Percentiles rank a stretch among this genome's conserved stretches.
These are phyloP conservation scores for Psilocybe azurescens DNA, from an alignment of 768 basidiomycete genomes.

Conservation along the genomic window DNA sequence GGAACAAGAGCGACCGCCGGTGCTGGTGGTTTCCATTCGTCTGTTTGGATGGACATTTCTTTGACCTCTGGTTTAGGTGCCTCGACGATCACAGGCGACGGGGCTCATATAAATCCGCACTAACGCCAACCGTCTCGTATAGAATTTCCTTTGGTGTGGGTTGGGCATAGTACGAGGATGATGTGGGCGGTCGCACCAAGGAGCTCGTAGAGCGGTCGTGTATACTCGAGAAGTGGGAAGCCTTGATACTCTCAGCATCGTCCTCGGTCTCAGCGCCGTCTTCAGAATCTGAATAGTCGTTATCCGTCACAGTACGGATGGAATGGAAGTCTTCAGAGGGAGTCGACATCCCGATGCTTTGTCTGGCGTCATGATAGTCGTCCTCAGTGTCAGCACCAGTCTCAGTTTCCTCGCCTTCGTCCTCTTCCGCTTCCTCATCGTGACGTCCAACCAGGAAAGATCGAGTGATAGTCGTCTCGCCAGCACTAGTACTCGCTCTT, in stretches of 20 bases:
- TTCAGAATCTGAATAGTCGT: conserved; percentile 59
- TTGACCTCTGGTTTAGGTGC: conserved; percentile 66
- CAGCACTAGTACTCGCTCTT: conserved; percentile 29
- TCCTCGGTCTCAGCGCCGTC: conserved; percentile 28
- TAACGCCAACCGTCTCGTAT: conserved; percentile 58
- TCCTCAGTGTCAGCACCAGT: conserved; percentile 75
- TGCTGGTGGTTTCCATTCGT: conserved; percentile 62
- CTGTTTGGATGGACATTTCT: conserved; percentile 84
- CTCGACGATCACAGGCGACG: conserved; percentile 38
- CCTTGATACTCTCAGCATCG: conserved; percentile 80
- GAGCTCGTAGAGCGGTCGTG: conserved; percentile 34
- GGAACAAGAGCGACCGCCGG: conserved; percentile 35
- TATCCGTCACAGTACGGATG: conserved; percentile 72
- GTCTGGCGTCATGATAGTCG: conserved; percentile 81
- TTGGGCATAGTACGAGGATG: conserved; percentile 41
- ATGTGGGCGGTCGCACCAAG: conserved; percentile 25
- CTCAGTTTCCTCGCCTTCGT: conserved; percentile 56
- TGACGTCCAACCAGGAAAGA: conserved; percentile 37
- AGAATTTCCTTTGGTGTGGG: conserved; percentile 32
- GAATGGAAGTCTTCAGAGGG: conserved; percentile 81
- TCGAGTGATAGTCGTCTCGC: conserved; percentile 47
- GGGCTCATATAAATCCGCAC: conserved; percentile 43
- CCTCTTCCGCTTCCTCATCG: conserved; percentile 25
- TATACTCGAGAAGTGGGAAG: conserved; percentile 46
- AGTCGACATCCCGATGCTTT: conserved; percentile 70